Conservation (phyloP, 306 rosid genomes). For the Dryas drummondii region DNA sequence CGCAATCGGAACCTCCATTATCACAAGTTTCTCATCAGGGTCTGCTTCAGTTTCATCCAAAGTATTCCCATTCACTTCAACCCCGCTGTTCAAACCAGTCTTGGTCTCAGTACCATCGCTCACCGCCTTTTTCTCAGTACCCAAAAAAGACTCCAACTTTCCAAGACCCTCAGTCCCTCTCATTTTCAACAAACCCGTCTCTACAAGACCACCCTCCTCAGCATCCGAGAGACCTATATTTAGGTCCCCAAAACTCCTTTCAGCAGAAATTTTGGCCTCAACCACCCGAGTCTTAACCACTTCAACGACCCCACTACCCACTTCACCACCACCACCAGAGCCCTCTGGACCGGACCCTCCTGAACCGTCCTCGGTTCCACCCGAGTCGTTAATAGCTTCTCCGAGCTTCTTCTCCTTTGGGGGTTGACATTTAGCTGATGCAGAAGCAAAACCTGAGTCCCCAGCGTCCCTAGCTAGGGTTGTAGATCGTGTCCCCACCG, state of each 20-base stretch:
- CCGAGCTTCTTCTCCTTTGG: slow-evolving; percentile 27
- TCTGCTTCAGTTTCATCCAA: background rate
- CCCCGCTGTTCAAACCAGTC: background rate
- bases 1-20: background rate
- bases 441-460: slow-evolving; percentile 32
- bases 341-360: slow-evolving; percentile 16
- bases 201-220: slow-evolving; percentile 33
- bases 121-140: slow-evolving; percentile 16
- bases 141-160: slow-evolving; percentile 25
- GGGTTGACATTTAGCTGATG: slow-evolving; percentile 22
- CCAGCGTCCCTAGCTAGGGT: slow-evolving; percentile 23
- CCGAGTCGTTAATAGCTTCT: slow-evolving; percentile 29
- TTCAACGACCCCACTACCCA: slow-evolving; percentile 24
- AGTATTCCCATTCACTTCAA: background rate
- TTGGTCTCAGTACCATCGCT: background rate
- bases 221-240: slow-evolving; percentile 15
- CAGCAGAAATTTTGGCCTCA: slow-evolving; percentile 27
- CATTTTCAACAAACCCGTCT: slow-evolving; percentile 42
- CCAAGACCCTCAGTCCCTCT: slow-evolving; percentile 22
- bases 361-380: slow-evolving; percentile 3
- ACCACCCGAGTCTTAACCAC: slow-evolving; percentile 31
- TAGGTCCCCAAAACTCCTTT: slow-evolving; percentile 19
- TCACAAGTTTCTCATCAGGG: background rate
- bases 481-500: slow-evolving; percentile 41
- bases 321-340: slow-evolving; percentile 23